phyloP scores from a whole-genome alignment of 164 flowering plant genomes.

The Vitis rupestris region DNA sequence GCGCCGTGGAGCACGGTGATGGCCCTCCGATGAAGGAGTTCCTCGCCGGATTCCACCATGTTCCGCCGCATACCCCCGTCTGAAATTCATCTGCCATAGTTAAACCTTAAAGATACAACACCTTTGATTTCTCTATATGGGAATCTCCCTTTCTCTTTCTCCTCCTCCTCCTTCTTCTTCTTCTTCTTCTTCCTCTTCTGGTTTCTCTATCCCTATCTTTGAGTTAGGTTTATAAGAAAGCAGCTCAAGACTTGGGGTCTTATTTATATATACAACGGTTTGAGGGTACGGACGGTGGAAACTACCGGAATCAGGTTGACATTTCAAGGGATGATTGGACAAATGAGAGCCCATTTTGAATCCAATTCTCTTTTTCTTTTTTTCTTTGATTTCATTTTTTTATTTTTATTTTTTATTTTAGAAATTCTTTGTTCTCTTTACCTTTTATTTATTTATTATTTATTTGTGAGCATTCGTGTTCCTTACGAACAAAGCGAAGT shows the following conservation, averaged over 20 bases:
- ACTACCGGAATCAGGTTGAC: slow-evolving; percentile 48
- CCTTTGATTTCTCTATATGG: background rate
- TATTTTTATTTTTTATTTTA: background rate
- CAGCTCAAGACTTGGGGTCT: background rate
- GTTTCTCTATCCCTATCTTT: background rate
- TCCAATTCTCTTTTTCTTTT: slow-evolving; percentile 24
- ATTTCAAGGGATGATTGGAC: slow-evolving; percentile 36
- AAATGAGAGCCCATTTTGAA: slow-evolving; percentile 25
- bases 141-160: background rate
- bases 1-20: slow-evolving; percentile 47
- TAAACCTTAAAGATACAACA: background rate
- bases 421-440: slow-evolving; percentile 1
- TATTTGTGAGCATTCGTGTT: slow-evolving; percentile 17
- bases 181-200: slow-evolving; percentile 3
- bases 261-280: slow-evolving; percentile 26
- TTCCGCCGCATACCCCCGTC: slow-evolving; percentile 45
- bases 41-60: slow-evolving; percentile 58
- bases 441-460: background rate
- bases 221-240: background rate
- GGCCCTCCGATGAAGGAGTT: slow-evolving; percentile 17
- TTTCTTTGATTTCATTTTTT: slow-evolving; percentile 3
- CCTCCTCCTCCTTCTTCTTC: background rate
- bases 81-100: slow-evolving; percentile 71
- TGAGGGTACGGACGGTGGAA: slow-evolving; percentile 27
- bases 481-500: slow-evolving; percentile 38